phyloP scores from a whole-genome alignment of 805 yeast genomes.

The Candida incommunis region DNA sequence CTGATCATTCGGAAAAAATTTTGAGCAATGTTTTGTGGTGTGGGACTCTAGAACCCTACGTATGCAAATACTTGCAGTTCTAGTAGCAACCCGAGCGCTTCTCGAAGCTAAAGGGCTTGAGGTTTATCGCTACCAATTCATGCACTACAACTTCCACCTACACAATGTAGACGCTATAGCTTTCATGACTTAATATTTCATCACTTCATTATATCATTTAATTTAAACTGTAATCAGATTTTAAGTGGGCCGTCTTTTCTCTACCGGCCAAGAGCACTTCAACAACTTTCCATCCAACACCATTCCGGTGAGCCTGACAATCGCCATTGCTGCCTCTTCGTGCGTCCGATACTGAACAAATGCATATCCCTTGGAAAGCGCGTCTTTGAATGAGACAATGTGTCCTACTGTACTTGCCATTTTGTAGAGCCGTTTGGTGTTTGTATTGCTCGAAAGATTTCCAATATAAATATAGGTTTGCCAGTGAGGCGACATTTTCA shows the following conservation, averaged over 20 bases:
- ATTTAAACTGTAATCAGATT: too few relatives aligned
- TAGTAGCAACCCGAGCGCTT: too few relatives aligned
- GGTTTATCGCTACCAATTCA: too few relatives aligned
- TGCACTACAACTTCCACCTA: too few relatives aligned
- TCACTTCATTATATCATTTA: too few relatives aligned
- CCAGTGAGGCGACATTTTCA: neutral
- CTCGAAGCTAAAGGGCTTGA: too few relatives aligned
- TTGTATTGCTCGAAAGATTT: conserved; percentile 63
- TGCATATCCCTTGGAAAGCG: conserved; percentile 76
- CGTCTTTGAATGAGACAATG: conserved; percentile 66
- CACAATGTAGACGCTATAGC: too few relatives aligned
- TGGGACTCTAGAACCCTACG: too few relatives aligned
- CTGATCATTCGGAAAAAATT: too few relatives aligned
- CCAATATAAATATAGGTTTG: conserved; percentile 81
- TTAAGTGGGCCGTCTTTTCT: neutral
- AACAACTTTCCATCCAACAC: conserved; percentile 1
- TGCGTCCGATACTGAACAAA: conserved; percentile 79
- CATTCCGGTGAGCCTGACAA: conserved; percentile 55
- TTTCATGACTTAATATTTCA: too few relatives aligned
- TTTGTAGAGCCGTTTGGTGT: conserved; percentile 60
- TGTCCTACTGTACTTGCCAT: conserved; percentile 67
- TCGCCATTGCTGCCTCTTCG: conserved; percentile 80
- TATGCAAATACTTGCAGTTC: too few relatives aligned
- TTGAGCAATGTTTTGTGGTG: too few relatives aligned
- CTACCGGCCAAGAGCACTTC: neutral